Conservation (phyloP, 2,329 filamentous ascomycete species). For the Colletotrichum gloeosporioides region DNA sequence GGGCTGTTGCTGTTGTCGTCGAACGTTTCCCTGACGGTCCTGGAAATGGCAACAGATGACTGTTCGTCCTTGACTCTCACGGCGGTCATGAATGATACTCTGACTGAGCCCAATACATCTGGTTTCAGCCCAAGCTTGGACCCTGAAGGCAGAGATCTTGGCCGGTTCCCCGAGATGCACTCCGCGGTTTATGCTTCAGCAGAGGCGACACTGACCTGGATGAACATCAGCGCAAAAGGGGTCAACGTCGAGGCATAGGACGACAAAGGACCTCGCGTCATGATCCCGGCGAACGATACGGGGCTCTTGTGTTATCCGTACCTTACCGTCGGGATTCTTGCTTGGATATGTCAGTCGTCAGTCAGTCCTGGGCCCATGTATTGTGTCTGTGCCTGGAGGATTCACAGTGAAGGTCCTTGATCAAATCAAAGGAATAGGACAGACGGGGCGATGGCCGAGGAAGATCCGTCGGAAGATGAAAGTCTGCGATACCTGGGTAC, state of each 20-base stretch:
- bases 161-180: neutral
- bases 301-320: neutral
- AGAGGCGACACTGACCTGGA: neutral
- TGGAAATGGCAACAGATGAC: neutral
- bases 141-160: slow-evolving; percentile 12
- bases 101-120: slow-evolving; percentile 1
- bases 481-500: neutral
- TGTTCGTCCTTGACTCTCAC: neutral
- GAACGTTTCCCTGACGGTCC: neutral
- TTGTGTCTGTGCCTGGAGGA: neutral
- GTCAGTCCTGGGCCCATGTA: neutral
- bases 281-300: neutral
- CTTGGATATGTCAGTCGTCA: neutral
- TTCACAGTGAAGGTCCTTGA: neutral
- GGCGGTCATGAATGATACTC: neutral
- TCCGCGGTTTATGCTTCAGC: neutral
- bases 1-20: neutral
- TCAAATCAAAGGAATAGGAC: neutral
- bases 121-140: slow-evolving; percentile 21
- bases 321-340: neutral
- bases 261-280: neutral
- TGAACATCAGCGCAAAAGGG: slow-evolving; percentile 14
- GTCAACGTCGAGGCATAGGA: neutral
- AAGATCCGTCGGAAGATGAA: neutral
- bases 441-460: neutral